phyloP scores from a whole-genome alignment of 441 rosid genomes.

The Dalechampia spathulata region DNA sequence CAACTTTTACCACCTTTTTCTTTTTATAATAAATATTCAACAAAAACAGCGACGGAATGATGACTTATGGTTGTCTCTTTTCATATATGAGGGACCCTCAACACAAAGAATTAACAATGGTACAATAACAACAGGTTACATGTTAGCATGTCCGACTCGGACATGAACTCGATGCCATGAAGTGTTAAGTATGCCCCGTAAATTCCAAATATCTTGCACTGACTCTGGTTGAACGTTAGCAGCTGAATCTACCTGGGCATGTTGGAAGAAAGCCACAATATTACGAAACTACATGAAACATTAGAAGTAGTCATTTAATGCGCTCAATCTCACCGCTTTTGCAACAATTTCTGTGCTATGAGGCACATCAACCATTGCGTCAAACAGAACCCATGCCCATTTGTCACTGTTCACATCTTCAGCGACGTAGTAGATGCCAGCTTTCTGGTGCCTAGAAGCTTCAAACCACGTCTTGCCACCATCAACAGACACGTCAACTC shows the following conservation, averaged over 20 bases:
- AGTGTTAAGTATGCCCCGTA: conserved; percentile 89
- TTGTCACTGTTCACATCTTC: conserved; percentile 64
- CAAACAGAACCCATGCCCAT: conserved; percentile 99
- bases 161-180: conserved; percentile 90
- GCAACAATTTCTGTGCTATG: conserved; percentile 59
- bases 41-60: no score
- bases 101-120: no score
- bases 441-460: conserved; percentile 68
- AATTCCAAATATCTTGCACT: conserved; percentile 85
- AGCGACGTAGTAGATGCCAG: conserved; percentile 47
- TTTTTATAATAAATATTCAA: no score
- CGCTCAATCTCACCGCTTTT: no score
- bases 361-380: conserved; percentile 52
- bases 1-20: no score
- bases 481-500: conserved; percentile 85
- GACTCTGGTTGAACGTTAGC: conserved; percentile 92
- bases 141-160: conserved; percentile 69
- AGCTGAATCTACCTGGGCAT: conserved; percentile 74
- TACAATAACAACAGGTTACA: conserved; percentile 40
- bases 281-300: no score
- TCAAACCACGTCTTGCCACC: conserved; percentile 94
- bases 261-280: not conserved
- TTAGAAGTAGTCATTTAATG: no score
- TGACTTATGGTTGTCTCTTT: no score
- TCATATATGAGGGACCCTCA: no score